A percentile compares a stretch with the other conserved stretches of the same genome.
Evolutionary conservation across 2,329 filamentous ascomycete species (phyloP).

Genomic region (Exophiala sp.): DNA sequence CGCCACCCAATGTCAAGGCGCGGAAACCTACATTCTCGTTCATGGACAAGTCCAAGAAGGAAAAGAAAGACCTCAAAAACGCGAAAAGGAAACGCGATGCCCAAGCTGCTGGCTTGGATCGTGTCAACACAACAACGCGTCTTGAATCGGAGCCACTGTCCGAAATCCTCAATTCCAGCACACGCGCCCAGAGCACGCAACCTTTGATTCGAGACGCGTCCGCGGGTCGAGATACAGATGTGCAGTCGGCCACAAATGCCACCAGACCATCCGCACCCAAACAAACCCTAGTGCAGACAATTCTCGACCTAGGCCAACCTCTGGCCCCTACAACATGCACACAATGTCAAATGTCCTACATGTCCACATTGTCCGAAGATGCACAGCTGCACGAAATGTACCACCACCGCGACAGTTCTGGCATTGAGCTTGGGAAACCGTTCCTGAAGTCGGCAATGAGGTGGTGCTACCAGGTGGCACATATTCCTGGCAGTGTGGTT

Average conservation of each 20-base stretch:
- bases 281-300: conserved; percentile 54
- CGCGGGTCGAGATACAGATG: conserved; percentile 4
- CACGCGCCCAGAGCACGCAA: conserved; percentile 16
- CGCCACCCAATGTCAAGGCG: conserved; percentile 40
- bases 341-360: conserved; percentile 64
- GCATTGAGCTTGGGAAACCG: conserved; percentile 58
- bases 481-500: conserved; percentile 54
- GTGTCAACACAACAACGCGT: conserved; percentile 9
- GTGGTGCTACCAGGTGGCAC: conserved; percentile 50
- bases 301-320: conserved; percentile 53
- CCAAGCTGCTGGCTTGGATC: conserved; percentile 31
- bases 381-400: conserved; percentile 61
- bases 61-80: conserved; percentile 22
- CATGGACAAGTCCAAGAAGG: conserved; percentile 33
- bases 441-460: conserved; percentile 53
- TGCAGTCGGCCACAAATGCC: conserved; percentile 4
- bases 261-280: conserved; percentile 17
- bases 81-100: conserved; percentile 41
- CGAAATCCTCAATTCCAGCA: conserved; percentile 27
- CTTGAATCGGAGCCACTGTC: conserved; percentile 27
- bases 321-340: conserved; percentile 54
- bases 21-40: conserved; percentile 52
- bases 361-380: conserved; percentile 60
- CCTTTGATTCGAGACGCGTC: conserved; percentile 6
- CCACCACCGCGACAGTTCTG: conserved; percentile 59